Conservation (phyloP, 805 yeast species). For the Hyphopichia homilentoma region DNA sequence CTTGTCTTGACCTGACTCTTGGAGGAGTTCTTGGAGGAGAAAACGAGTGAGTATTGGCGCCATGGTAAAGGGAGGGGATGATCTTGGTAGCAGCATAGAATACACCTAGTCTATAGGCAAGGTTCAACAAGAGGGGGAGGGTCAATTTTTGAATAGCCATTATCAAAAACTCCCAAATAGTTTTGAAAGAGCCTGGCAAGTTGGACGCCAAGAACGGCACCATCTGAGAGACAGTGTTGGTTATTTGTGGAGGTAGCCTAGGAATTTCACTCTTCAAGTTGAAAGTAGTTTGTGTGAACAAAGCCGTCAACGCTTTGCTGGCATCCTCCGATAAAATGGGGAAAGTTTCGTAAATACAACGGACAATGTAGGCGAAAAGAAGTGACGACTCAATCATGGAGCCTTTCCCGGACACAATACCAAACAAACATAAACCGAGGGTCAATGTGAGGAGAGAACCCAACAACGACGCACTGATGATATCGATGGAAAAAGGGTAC, state of each 20-base stretch:
- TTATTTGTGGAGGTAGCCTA: slow-evolving; percentile 32
- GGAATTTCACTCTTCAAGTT: slow-evolving; percentile 33
- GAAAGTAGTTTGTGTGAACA: slow-evolving; percentile 31
- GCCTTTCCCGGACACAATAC: slow-evolving; percentile 78
- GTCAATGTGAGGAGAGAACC: slow-evolving; percentile 83
- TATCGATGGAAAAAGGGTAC: slow-evolving; percentile 66
- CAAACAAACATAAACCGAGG: slow-evolving; percentile 70
- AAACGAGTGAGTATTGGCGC: slow-evolving; percentile 26
- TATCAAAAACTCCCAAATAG: slow-evolving; percentile 52
- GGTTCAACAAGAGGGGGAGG: slow-evolving; percentile 73
- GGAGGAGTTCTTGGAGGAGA: slow-evolving; percentile 41
- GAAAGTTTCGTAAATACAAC: slow-evolving; percentile 88
- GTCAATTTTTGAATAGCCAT: slow-evolving; percentile 62
- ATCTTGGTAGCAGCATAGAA: slow-evolving; percentile 92
- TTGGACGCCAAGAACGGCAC: slow-evolving; percentile 48
- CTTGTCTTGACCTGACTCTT: slow-evolving; percentile 29
- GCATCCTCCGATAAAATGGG: slow-evolving; percentile 72
- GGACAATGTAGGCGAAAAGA: slow-evolving; percentile 84
- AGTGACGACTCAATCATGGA: slow-evolving; percentile 88
- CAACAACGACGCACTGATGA: slow-evolving; percentile 72
- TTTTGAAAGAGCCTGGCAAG: slow-evolving; percentile 49
- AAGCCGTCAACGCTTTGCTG: slow-evolving; percentile 23
- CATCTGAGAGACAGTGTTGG: slow-evolving; percentile 29
- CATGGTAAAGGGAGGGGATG: slow-evolving; percentile 68
- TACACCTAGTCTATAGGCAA: slow-evolving; percentile 82